These are phyloP conservation scores for Viridothelium virens DNA, from an alignment of 495 filamentous ascomycete species.

Conservation along the genomic window DNA sequence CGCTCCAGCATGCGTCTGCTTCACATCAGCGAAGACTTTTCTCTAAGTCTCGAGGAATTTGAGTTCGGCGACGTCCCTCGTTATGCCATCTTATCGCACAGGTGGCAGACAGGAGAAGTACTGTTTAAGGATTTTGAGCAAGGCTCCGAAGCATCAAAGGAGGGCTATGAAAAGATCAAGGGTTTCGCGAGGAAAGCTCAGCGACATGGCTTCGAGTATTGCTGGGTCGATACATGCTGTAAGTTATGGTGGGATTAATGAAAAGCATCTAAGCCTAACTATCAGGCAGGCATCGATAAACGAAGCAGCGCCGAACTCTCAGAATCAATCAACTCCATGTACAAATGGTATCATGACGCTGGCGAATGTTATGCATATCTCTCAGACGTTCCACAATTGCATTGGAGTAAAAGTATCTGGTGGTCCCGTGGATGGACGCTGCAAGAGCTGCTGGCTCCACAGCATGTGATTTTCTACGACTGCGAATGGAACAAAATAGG, in stretches of 20 bases:
- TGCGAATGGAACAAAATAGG: slow-evolving; percentile 6
- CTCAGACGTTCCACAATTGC: not conserved
- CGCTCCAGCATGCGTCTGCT: slow-evolving; percentile 16
- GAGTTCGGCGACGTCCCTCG: not conserved
- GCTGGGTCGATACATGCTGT: slow-evolving; percentile 8
- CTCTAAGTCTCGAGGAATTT: slow-evolving; percentile 17
- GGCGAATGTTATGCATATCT: not conserved
- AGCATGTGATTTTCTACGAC: slow-evolving; percentile 13
- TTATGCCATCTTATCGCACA: slow-evolving; percentile 24
- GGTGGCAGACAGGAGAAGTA: slow-evolving; percentile 18
- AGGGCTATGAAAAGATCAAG: slow-evolving; percentile 13
- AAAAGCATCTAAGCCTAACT: not conserved
- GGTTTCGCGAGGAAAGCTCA: slow-evolving; percentile 1
- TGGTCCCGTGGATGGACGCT: slow-evolving; percentile 10
- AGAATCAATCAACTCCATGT: slow-evolving; percentile 18
- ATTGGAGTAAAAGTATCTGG: not conserved
- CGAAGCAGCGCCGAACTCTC: slow-evolving; percentile 14
- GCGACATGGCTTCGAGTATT: not conserved
- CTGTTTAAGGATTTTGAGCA: slow-evolving; percentile 17
- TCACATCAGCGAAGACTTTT: not conserved
- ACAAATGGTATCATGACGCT: slow-evolving; percentile 14
- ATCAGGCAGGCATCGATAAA: slow-evolving; percentile 14
- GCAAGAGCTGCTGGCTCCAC: slow-evolving; percentile 17
- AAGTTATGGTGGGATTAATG: slow-evolving; percentile 10
- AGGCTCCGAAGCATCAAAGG: not conserved